Percentiles rank a stretch among this genome's conserved stretches.
These are phyloP conservation scores for Begonia peltatifolia DNA, from an alignment of 306 rosid species.

Conservation along the genomic window DNA sequence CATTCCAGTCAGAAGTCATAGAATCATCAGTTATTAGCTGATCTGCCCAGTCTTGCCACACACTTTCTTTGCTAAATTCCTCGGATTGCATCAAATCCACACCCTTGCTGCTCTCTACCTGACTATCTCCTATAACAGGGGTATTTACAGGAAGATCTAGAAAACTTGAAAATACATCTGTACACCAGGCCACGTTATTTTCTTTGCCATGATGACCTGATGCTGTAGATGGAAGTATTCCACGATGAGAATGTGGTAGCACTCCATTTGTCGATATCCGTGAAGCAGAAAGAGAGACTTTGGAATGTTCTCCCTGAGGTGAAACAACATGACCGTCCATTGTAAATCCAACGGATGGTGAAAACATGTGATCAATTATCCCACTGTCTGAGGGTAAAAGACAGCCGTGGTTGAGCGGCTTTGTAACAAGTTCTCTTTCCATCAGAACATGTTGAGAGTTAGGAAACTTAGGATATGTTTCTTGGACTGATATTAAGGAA, in stretches of 20 bases:
- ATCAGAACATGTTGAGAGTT: constrained; percentile 46
- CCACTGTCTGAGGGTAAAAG: constrained; percentile 45
- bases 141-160: constrained; percentile 59
- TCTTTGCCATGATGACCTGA: constrained; percentile 44
- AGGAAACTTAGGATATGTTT: constrained; percentile 48
- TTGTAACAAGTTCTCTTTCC: constrained; percentile 43
- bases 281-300: constrained; percentile 38
- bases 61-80: constrained; percentile 51
- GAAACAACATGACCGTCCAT: constrained; percentile 65
- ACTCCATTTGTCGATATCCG: constrained; percentile 33
- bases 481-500: constrained; percentile 48
- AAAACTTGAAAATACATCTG: constrained; percentile 60
- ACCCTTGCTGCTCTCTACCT: constrained; percentile 52
- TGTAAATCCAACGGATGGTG: constrained; percentile 74
- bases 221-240: constrained; percentile 20
- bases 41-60: constrained; percentile 96
- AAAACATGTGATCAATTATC: constrained; percentile 70
- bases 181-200: constrained; percentile 51
- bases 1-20: constrained; percentile 75
- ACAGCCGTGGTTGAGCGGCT: constrained; percentile 36
- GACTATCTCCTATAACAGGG: constrained; percentile 37
- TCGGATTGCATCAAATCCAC: constrained; percentile 37
- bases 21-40: constrained; percentile 68
- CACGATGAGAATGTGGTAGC: constrained; percentile 41
- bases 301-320: constrained; percentile 40